Base-by-base conservation (phyloP, 495 filamentous ascomycete species). In the Aspergillus kassunensis region DNA sequence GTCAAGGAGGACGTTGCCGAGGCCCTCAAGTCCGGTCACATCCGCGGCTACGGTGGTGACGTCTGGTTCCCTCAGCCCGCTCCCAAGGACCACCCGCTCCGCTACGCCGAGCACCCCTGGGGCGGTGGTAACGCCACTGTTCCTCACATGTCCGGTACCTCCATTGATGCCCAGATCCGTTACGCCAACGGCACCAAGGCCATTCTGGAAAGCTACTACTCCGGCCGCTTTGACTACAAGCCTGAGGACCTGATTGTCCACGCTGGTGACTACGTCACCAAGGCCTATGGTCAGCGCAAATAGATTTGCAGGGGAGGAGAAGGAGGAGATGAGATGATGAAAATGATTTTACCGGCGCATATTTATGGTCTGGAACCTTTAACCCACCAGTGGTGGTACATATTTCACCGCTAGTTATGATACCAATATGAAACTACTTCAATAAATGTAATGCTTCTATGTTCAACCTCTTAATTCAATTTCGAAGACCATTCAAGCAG, bases 1-100 rank as follows among this genome's bases (percentile, higher is more conserved):
- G 93, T 97, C 68, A 98, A 98, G 84, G 92, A 97, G 74, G 93
- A 97, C 64, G 93, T 98, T 39, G 93, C 93, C 40, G 92, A 89
- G 44, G 93, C 93, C 23, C 82, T 98, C 66, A 89, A 90, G 79
- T 80, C 80, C 30, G 93, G 93, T 63, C 91, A 98, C 71, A 89
- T 98, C 67, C 85, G 90, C 56, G 93, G 93, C 53, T 98, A 98
- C 73, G 93, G 93, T 62, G 93, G 93, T 69, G 91, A 96, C 65
- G 91, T 96, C 67, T 89, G 86, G 86, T 89, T 84, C 82, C 86
- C 86, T 42, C 93, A 98, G 77, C 93, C 93, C 50, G 93, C 93
- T 37, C 93, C 93, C 58, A 83, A 86, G 74, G 93, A 97, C 65
- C 93, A 98, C 82, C 80, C 83, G 29, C 89, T 98, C 62, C 91